A percentile compares a stretch with the other conserved stretches of the same genome.
These are phyloP conservation scores for Beauveria sp. DNA, from an alignment of 2,329 filamentous ascomycete species.

Conservation along the genomic window DNA sequence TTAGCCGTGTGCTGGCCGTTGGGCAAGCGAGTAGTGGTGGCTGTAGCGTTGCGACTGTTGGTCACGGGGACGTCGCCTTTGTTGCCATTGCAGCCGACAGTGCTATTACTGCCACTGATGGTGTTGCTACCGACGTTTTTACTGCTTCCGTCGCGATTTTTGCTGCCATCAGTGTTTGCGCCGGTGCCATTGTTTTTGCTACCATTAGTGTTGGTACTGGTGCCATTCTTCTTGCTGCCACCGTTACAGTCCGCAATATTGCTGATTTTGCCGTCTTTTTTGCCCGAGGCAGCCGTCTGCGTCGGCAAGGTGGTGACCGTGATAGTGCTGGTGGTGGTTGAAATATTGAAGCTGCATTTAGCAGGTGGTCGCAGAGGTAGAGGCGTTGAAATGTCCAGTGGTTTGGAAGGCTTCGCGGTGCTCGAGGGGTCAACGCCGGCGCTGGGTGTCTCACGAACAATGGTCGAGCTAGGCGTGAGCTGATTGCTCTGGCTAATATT, in stretches of 20 bases:
- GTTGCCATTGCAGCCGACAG: neutral
- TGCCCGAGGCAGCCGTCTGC: neutral
- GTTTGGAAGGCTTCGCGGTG: neutral
- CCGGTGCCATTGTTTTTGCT: neutral
- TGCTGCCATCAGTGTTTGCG: neutral
- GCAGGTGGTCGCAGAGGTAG: neutral
- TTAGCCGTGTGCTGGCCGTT: conserved; percentile 21
- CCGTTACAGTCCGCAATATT: neutral
- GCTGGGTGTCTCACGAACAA: neutral
- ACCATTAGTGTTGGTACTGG: neutral
- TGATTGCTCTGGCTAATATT: neutral
- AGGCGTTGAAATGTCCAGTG: neutral
- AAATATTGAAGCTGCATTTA: neutral
- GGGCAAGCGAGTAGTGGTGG: conserved; percentile 5
- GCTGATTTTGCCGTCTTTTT: neutral
- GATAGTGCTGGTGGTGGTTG: conserved; percentile 7
- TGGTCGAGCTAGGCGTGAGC: neutral
- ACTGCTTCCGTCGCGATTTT: neutral
- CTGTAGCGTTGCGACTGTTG: neutral
- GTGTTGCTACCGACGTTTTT: neutral
- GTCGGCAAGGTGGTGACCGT: conserved; percentile 1
- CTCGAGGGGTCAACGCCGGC: neutral
- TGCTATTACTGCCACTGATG: neutral
- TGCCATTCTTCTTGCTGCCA: neutral
- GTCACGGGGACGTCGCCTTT: neutral